These are phyloP conservation scores for Mrakia blollopis DNA, from an alignment of 768 basidiomycete species.

Conservation along the genomic window DNA sequence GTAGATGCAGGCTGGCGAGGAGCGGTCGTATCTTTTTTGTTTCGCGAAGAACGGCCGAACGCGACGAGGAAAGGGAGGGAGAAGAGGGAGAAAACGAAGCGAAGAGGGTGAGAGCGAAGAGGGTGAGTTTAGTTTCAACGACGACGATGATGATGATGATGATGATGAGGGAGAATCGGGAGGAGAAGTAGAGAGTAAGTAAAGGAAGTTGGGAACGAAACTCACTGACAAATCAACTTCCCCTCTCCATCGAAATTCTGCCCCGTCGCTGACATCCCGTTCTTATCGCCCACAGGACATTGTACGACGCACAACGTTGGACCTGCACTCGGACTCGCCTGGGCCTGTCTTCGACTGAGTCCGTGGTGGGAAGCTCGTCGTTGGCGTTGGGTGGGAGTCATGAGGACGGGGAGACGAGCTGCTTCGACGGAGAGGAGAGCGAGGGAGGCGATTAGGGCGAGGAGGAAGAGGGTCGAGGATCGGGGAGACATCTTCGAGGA, in stretches of 20 bases:
- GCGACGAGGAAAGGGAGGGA: too few species aligned
- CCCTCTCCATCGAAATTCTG: background rate
- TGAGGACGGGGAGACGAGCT: background rate
- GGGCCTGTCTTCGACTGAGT: background rate
- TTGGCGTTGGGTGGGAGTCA: background rate
- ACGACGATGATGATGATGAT: too few species aligned
- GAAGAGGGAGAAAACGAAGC: too few species aligned
- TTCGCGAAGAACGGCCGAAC: too few species aligned
- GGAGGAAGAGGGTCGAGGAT: background rate
- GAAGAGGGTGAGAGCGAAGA: too few species aligned
- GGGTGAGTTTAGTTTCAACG: too few species aligned
- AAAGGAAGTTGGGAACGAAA: too few species aligned
- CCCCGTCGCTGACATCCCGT: background rate
- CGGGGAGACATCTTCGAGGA: background rate
- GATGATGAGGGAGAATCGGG: too few species aligned
- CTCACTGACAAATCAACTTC: background rate
- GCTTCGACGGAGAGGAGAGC: background rate
- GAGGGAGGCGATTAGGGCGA: too few species aligned
- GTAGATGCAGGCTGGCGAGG: background rate
- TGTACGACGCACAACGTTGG: background rate
- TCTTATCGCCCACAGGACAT: background rate
- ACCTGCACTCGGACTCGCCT: background rate
- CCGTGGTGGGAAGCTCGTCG: background rate
- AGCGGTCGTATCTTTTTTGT: background rate
- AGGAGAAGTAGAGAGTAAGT: too few species aligned